Evolutionary conservation across 208 protist species (phyloP).

Genomic region (Wallacemonas sp.): DNA sequence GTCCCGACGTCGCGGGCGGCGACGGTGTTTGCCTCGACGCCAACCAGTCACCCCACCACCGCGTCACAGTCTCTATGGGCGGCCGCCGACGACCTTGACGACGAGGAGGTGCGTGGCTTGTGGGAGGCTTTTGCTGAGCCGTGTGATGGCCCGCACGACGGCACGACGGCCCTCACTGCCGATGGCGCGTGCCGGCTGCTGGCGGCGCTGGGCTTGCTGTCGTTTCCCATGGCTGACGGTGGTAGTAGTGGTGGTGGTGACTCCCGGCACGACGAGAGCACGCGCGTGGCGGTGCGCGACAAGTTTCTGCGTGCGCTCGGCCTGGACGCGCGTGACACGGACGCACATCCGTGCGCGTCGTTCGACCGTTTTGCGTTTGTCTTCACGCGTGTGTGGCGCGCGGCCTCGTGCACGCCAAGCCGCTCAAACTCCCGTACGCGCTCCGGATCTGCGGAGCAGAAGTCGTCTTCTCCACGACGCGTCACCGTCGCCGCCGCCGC

Average conservation of each 20-base stretch:
- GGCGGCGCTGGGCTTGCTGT: slow-evolving; percentile 20
- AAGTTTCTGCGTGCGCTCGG: slow-evolving; percentile 48
- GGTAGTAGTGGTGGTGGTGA: too few species aligned
- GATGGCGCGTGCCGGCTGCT: slow-evolving; percentile 13
- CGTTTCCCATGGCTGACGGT: too few species aligned
- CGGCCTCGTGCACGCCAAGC: slow-evolving; percentile 12
- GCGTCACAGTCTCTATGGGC: too few species aligned
- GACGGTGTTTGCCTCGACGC: slow-evolving; percentile 21
- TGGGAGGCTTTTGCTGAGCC: slow-evolving; percentile 19
- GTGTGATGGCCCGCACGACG: slow-evolving; percentile 16
- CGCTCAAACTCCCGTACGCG: background rate
- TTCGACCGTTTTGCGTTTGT: slow-evolving; percentile 48
- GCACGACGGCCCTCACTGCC: slow-evolving; percentile 3
- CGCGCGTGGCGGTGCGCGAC: slow-evolving; percentile 29
- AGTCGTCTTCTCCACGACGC: too few species aligned
- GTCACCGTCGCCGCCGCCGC: too few species aligned
- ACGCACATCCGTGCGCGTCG: too few species aligned
- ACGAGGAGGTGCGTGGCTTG: slow-evolving; percentile 14
- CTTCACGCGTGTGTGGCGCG: slow-evolving; percentile 41
- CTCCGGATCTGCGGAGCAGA: too few species aligned
- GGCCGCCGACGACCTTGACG: background rate
- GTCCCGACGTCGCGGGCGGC: slow-evolving; percentile 13
- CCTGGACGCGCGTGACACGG: background rate
- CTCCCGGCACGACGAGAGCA: too few species aligned
- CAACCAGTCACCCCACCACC: too few species aligned